phyloP scores from a whole-genome alignment of 176 grass and related monocot genomes.

The Musa acuminata region DNA sequence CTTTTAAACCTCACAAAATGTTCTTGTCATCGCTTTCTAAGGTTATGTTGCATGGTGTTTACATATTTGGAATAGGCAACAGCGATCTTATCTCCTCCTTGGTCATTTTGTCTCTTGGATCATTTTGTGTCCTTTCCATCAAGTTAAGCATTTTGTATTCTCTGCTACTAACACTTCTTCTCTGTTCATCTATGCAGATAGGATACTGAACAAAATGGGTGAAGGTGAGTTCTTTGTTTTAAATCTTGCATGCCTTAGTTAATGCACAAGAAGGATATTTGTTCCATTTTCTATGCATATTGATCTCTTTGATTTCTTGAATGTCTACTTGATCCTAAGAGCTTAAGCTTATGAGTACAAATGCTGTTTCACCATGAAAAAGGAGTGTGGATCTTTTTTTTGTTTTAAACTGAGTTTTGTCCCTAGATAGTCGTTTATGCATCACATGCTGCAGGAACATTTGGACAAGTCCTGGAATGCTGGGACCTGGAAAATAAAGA shows the following conservation, averaged over 20 bases:
- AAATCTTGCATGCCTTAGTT: background rate
- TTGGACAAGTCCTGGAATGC: slow-evolving; percentile 97
- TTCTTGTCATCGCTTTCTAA: no score
- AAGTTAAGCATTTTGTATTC: background rate
- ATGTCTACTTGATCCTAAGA: background rate
- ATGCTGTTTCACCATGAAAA: no score
- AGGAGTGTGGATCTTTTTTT: no score
- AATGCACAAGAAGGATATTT: slow-evolving; percentile 3
- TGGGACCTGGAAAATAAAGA: slow-evolving; percentile 92
- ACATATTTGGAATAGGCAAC: background rate
- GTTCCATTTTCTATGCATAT: background rate
- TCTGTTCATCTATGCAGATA: slow-evolving; percentile 49
- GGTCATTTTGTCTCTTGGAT: no score
- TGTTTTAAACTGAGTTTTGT: no score
- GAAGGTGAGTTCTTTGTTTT: slow-evolving; percentile 58
- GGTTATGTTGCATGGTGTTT: background rate
- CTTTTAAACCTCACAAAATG: no score
- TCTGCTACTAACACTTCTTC: slow-evolving; percentile 6
- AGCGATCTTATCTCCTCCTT: no score
- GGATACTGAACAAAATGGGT: slow-evolving; percentile 96
- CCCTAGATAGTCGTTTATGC: no score
- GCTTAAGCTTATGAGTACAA: no score
- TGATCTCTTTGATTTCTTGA: slow-evolving; percentile 9
- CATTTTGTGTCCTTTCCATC: no score
- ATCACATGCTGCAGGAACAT: slow-evolving; percentile 48